Base-by-base conservation (phyloP, 768 basidiomycete species). In the Boletellus emodensis region DNA sequence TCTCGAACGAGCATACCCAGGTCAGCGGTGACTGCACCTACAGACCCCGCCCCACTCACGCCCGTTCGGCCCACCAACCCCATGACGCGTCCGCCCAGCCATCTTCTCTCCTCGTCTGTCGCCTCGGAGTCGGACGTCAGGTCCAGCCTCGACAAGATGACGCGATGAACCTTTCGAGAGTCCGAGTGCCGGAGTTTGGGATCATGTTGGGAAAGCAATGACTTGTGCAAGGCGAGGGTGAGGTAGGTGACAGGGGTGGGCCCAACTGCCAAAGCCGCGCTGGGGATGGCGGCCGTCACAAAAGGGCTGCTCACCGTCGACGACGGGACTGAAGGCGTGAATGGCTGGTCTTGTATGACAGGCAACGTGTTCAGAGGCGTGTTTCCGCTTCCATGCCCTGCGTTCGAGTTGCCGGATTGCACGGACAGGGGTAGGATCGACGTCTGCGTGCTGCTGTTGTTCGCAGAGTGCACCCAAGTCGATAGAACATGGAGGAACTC, bases 141-240 rank as follows among this genome's bases (percentile, higher is more conserved):
- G 46, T 82, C 85, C 18, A 87, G 62, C 57, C 80, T 84, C 51
- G 73, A 79, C 54, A 83, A 73, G 35, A 87, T 71, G 37, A 78
- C 82, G 14, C 82, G 77, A 41, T 84, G 79, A 14, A 85, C 81
- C 48, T 79, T 81, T 46, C 83, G 80, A 11, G 77, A 72, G 51
- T 84, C 83, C 18, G 75, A 68, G 45, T 69, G 64, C 43, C 68
- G 59, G 30, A 63, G 37, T 26, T 56, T 67, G 17, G 56, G 47
- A 38, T 67, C 66, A 4, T 69, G 68, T n/a, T 65, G 57, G 11
- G 56, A 60, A 22, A 57, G 55, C 37, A 65, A 52, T 9, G 54
- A 55, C 44, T 40, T 56, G 48, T 66, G 56, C 38, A 61, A 35
- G 46, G 48, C 45, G 52, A 62, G 55, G 18, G 68, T 66, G 24